Base-by-base conservation (phyloP, 2,329 filamentous ascomycete species). In the Colletotrichum sp. region DNA sequence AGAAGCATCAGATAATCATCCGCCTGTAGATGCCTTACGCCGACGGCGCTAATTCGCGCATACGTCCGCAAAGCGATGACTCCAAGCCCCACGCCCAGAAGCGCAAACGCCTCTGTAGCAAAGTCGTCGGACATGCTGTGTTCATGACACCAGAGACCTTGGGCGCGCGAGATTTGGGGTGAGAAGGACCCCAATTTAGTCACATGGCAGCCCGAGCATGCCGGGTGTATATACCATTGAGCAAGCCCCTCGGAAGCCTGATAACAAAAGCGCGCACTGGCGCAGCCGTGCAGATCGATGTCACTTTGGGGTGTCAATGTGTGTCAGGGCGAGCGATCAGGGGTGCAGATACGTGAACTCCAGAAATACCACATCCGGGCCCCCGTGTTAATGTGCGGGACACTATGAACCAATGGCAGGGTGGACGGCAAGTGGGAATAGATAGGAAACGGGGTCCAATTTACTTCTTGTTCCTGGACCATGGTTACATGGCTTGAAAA, bases 1-100 rank as follows among this genome's bases (percentile, higher is more conserved):
- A 81, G 1, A 4, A 82, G 73, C 81, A 82, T 82, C 9, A 82
- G 59, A 78, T 90, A 92, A 76, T 93, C 92, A 80, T 93, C 92
- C 2, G 87, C 84, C 77, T 88, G 85, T 71, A 93, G 87, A n/a
- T 86, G 85, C 71, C 82, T 83, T 49, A 88, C 83, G 16, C 91
- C 91, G 3, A 88, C 87, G 13, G 84, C 82, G 36, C 81, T 84
- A 78, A 89, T 84, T 63, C 92, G 85, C 12, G 89, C 86, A 68
- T 86, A 87, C 3, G 88, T 87, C 36, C 92, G 87, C 13, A 93
- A 79, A 9, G 80, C 80, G 15, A 92, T 91, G 62, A 91, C 79
- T 36, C 86, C 69, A 21, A 90, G 81, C 8, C 88, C 90, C 28
- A 92, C 78, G 0, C 82, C 87, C 21, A 92, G 83, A 7, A 92